phyloP scores from a whole-genome alignment of 2,329 filamentous ascomycete species.

The Microdochium paspali region DNA sequence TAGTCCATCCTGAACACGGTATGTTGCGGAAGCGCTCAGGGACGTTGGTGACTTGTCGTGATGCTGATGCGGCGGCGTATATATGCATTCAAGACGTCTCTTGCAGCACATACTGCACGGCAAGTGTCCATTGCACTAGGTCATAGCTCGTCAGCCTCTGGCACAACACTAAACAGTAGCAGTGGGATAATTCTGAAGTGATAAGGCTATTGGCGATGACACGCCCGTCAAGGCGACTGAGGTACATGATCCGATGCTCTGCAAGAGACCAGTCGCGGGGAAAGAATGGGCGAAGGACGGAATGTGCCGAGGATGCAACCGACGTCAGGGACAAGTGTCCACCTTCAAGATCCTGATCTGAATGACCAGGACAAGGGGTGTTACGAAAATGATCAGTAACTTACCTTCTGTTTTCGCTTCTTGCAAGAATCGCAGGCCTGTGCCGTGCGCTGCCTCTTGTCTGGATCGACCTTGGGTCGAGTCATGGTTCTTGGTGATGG shows the following conservation, averaged over 20 bases:
- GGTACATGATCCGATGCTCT: no score
- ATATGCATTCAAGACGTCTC: constrained; percentile 34
- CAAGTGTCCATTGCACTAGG: constrained; percentile 47
- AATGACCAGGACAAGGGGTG: background rate
- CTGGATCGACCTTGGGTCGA: constrained; percentile 43
- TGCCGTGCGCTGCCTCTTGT: constrained; percentile 53
- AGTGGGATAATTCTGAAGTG: background rate
- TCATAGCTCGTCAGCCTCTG: constrained; percentile 2
- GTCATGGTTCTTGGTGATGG: constrained; percentile 27
- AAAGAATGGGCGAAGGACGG: background rate
- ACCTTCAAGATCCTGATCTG: no score
- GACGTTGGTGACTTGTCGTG: constrained; percentile 17
- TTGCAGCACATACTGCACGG: constrained; percentile 51
- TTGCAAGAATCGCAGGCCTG: constrained; percentile 58
- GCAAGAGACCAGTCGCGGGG: no score
- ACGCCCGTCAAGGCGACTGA: no score
- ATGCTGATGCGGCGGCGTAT: constrained; percentile 24
- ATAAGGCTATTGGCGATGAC: no score
- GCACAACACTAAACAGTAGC: constrained; percentile 4
- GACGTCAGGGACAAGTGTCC: background rate
- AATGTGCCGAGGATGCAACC: background rate
- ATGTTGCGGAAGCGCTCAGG: constrained; percentile 25
- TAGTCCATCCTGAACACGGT: constrained; percentile 20
- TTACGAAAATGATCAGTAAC: constrained; percentile 1
- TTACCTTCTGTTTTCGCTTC: constrained; percentile 58